phyloP scores from a whole-genome alignment of 169 alveolate species.

The Cryptosporidium bovis region DNA sequence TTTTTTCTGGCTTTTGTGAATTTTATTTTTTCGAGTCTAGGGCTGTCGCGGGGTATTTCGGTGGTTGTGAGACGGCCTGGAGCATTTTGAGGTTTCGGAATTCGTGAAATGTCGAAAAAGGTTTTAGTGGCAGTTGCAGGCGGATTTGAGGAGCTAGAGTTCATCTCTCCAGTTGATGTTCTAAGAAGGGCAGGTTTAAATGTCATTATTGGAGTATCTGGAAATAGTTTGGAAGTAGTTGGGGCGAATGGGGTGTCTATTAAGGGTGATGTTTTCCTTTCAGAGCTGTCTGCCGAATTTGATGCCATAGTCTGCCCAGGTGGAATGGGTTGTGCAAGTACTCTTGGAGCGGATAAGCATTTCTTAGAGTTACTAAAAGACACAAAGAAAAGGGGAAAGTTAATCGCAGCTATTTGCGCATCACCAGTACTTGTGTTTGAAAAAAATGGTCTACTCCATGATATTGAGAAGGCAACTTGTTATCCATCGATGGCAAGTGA shows the following conservation, averaged over 20 bases:
- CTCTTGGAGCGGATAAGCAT: constrained; percentile 74
- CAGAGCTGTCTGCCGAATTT: constrained; percentile 54
- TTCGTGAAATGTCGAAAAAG: constrained; percentile 57
- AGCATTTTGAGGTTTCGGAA: not conserved
- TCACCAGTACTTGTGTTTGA: constrained; percentile 87
- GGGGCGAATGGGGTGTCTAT: constrained; percentile 78
- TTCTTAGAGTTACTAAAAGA: constrained; percentile 77
- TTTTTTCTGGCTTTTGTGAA: too few species aligned
- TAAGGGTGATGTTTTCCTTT: constrained; percentile 74
- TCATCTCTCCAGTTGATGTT: constrained; percentile 81
- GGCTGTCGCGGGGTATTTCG: too few species aligned
- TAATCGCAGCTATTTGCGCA: constrained; percentile 89
- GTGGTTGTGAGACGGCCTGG: too few species aligned
- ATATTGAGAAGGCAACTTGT: constrained; percentile 76
- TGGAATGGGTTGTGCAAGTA: constrained; percentile 82
- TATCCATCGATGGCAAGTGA: constrained; percentile 73
- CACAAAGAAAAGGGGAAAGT: constrained; percentile 80
- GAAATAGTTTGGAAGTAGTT: constrained; percentile 32
- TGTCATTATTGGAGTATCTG: constrained; percentile 81
- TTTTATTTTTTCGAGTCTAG: too few species aligned
- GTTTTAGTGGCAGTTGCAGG: constrained; percentile 81
- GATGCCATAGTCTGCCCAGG: constrained; percentile 87
- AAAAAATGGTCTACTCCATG: constrained; percentile 84
- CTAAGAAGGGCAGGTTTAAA: constrained; percentile 82
- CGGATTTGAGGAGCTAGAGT: constrained; percentile 85